Evolutionary conservation across 805 yeast species (phyloP).

Genomic region (Pichia heedii): DNA sequence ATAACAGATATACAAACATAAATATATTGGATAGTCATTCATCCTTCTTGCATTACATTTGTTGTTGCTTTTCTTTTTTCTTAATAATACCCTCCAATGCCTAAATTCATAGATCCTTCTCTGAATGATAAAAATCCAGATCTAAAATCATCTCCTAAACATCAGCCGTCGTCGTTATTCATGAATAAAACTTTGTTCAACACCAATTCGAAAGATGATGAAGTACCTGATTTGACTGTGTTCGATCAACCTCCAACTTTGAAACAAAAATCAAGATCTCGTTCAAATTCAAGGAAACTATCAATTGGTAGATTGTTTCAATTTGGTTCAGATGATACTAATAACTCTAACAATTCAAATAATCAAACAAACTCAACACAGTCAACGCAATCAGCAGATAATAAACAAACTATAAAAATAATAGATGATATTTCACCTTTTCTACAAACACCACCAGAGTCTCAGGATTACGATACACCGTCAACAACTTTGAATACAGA

Average conservation of each 20-base stretch:
- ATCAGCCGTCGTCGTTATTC: too few relatives aligned
- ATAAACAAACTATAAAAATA: constrained; percentile 11
- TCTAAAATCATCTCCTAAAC: background rate
- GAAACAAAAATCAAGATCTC: constrained; percentile 25
- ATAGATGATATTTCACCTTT: constrained; percentile 18
- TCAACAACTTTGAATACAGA: background rate
- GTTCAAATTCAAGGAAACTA: constrained; percentile 32
- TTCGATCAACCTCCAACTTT: constrained; percentile 11
- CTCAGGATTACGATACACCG: constrained; percentile 5
- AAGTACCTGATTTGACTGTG: background rate
- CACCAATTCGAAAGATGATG: background rate
- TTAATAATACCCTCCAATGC: background rate
- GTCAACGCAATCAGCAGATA: too few relatives aligned
- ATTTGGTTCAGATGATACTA: constrained; percentile 24
- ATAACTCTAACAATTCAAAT: constrained; percentile 2
- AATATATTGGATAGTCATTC: too few relatives aligned
- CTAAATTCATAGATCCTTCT: background rate
- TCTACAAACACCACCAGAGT: constrained; percentile 17
- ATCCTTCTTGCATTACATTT: too few relatives aligned
- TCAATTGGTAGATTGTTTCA: constrained; percentile 31
- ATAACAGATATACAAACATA: too few relatives aligned
- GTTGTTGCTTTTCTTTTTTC: too few relatives aligned
- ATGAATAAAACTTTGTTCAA: too few relatives aligned
- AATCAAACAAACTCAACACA: constrained; percentile 5
- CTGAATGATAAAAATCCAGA: background rate